Percentiles rank a stretch among this genome's conserved stretches.
phyloP scores from a whole-genome alignment of 345 rosid genomes.

The Sonneratia caseolaris region DNA sequence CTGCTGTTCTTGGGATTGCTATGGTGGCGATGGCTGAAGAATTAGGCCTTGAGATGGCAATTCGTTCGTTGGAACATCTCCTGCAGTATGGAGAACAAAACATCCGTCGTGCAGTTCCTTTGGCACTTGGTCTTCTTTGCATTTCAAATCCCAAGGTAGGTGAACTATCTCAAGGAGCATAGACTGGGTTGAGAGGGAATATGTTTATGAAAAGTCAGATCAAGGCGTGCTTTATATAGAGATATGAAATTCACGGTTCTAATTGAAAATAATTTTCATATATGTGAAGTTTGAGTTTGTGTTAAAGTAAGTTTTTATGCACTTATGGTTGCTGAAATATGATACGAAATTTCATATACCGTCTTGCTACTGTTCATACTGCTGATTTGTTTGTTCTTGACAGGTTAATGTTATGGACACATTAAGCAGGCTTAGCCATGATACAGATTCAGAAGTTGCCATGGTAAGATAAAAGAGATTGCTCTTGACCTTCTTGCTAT shows the following conservation, averaged over 20 bases:
- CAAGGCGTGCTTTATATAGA: background rate
- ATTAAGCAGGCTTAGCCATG: slow-evolving; percentile 94
- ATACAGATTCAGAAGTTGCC: slow-evolving; percentile 93
- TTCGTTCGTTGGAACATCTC: slow-evolving; percentile 87
- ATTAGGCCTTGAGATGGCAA: slow-evolving; percentile 91
- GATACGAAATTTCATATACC: background rate
- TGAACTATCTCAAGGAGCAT: slow-evolving; percentile 1
- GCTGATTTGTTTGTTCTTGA: background rate
- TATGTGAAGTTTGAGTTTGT: background rate
- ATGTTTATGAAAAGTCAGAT: background rate
- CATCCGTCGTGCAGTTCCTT: slow-evolving; percentile 81
- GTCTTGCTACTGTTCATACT: background rate
- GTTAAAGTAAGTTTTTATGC: background rate
- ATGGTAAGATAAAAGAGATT: slow-evolving; percentile 45
- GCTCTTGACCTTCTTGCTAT: background rate
- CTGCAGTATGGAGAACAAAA: slow-evolving; percentile 91
- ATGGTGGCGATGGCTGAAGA: slow-evolving; percentile 99
- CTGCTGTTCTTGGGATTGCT: slow-evolving; percentile 96
- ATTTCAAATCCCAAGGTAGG: slow-evolving; percentile 93
- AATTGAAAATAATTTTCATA: background rate
- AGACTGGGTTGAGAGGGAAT: background rate
- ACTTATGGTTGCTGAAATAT: background rate
- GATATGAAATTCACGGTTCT: background rate
- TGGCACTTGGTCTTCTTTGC: slow-evolving; percentile 97
- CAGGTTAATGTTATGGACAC: slow-evolving; percentile 98